A percentile compares a stretch with the other conserved stretches of the same genome.
These are phyloP conservation scores for Botrytis elliptica DNA, from an alignment of 2,329 filamentous ascomycete species.

Conservation along the genomic window DNA sequence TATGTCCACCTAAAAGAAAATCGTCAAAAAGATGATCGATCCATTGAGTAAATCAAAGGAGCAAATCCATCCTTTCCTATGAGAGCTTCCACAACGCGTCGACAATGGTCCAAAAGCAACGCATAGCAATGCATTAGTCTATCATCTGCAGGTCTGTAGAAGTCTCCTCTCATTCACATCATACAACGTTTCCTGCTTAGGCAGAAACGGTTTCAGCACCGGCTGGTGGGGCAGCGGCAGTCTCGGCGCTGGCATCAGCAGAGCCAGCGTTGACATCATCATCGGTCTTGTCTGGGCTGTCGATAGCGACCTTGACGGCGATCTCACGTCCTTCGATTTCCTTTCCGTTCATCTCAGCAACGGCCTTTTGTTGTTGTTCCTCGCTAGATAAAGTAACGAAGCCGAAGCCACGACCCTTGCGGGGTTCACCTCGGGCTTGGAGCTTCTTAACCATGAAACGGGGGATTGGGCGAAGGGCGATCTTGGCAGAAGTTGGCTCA, in stretches of 20 bases:
- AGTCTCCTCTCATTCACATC: conserved; percentile 36
- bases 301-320: conserved; percentile 99
- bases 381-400: conserved; percentile 96
- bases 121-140: conserved; percentile 31
- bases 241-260: conserved; percentile 42
- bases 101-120: conserved; percentile 34
- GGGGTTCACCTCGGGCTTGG: conserved; percentile 93
- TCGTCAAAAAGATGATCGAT: conserved; percentile 34
- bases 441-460: conserved; percentile 99
- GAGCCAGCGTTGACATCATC: conserved; percentile 71
- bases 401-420: conserved; percentile 98
- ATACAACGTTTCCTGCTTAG: conserved; percentile 38
- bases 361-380: conserved; percentile 96
- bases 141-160: conserved; percentile 19
- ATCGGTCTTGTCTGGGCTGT: conserved; percentile 93
- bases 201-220: conserved; percentile 47
- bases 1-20: conserved; percentile 38
- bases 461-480: conserved; percentile 95
- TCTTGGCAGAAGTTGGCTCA: conserved; percentile 92
- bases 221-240: conserved; percentile 53
- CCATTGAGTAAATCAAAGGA: conserved; percentile 29
- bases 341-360: conserved; percentile 98
- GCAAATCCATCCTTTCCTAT: conserved; percentile 27
- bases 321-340: conserved; percentile 98
- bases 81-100: conserved; percentile 29